Base-by-base conservation (phyloP, 345 rosid genomes). In the Hibiscus syriacus region DNA sequence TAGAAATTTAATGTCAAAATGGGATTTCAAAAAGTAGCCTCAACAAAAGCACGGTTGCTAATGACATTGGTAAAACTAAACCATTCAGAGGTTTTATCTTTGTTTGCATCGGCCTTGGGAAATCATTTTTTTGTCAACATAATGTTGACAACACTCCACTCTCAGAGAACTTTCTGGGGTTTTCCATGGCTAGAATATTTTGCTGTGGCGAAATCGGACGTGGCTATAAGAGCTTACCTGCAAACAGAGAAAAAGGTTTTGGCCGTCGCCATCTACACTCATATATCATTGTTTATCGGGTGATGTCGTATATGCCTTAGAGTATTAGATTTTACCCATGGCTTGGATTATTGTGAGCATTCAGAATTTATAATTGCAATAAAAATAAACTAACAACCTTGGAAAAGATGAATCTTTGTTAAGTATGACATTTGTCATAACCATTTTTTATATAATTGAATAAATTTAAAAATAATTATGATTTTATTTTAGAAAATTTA, bases 141-240 rank as follows among this genome's bases (percentile, higher is more conserved):
- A 73, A 86, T 13, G 82, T 77, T 0, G 86, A 92, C 57, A 79
- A 83, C 76, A 80, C 78, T 5, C 97, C 97, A 1, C 74, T 92
- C 63, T 29, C 72, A 64, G 84, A 88, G 52, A 90, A 87, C 81
- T 90, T 84, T 55, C 90, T 97, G 0, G 83, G 56, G 57, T 76
- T 76, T 63, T 90, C 88, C 0, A 10, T 82, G 50, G 87, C 86
- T 0, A 96, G 98, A 74, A 73, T 82, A 53, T 87, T 79, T 64
- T 87, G 97, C 11, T 48, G 69, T 0, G 92, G 96, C 70, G 97
- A 92, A 72, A 85, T 90, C 1, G 86, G 87, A 3, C 86, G 95
- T 34, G 77, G 84, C 38, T 32, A 7, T 7, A 32, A 6, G 36
- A 32, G 36, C 36, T 32, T 32, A 5, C 64, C 58, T 4, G 67